phyloP scores from a whole-genome alignment of 805 yeast genomes.

The Vanderwaltozyma polyspora region DNA sequence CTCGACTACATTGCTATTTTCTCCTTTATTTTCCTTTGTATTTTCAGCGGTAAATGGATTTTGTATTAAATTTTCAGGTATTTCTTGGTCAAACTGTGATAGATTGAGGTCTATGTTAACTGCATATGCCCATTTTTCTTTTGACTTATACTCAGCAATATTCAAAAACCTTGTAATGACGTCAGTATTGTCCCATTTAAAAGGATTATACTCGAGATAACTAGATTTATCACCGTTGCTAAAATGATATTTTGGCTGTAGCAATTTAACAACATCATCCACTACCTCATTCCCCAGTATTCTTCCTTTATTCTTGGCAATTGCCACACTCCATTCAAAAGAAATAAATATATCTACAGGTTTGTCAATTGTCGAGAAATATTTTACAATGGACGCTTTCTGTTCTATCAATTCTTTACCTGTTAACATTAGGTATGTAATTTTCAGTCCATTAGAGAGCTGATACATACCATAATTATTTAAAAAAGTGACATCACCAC shows the following conservation, averaged over 20 bases:
- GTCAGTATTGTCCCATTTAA: conserved; percentile 39
- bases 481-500: conserved; percentile 23
- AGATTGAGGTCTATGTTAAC: conserved; percentile 34
- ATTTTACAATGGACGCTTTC: conserved; percentile 19
- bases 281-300: conserved; percentile 36
- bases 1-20: conserved; percentile 2
- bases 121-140: conserved; percentile 66
- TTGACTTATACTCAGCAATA: conserved; percentile 45
- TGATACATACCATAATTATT: conserved; percentile 30
- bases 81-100: conserved; percentile 13
- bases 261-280: conserved; percentile 34
- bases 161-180: conserved; percentile 53
- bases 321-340: conserved; percentile 46
- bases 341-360: conserved; percentile 46
- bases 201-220: conserved; percentile 46
- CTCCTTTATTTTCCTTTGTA: conserved; percentile 1
- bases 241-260: conserved; percentile 60
- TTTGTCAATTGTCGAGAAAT: conserved; percentile 6
- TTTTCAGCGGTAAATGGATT: conserved; percentile 24
- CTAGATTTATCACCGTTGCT: conserved; percentile 33
- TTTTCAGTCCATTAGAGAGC: conserved; percentile 33
- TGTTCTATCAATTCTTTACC: conserved; percentile 7
- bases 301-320: conserved; percentile 36
- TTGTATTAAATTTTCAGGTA: conserved; percentile 18
- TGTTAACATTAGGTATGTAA: conserved; percentile 36